Evolutionary conservation across 345 rosid genomes (phyloP), one percentile per base, ranked within the genome.

Genomic region (Lumnitzera littorea): DNA sequence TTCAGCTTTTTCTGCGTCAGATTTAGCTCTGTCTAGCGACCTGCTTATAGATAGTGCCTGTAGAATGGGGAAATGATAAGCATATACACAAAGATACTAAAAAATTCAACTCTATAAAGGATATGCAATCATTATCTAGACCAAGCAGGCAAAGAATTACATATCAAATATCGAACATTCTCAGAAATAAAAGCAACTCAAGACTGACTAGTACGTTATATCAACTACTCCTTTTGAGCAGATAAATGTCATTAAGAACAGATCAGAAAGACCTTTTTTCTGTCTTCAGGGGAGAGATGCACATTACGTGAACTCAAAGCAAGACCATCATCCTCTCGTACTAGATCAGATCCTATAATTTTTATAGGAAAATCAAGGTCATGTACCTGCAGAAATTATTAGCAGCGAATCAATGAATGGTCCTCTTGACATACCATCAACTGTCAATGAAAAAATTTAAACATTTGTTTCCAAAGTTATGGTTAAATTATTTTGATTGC

Each of bases 281-380:
- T 81, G 15, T 89, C 91, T 71, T 78, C 84, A 50, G 74, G 69
- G 15, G 91, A 78, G 49, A 87, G 94, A 65, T 56, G 83, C 55
- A 89, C 96, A 62, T 92, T 92, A 49, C 98, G 82, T 12, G 96
- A 92, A 70, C 96, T 92, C 87, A 82, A 65, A 1, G 96, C 96
- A 50, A 92, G 88, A 62, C 98, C 96, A 70, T 87, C 88, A 9
- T 59, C 60, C 13, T 89, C 94, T 29, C 96, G 91, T 48, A 72
- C 50, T 54, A 87, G 69, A 49, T 89, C 98, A 57, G 81, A 80
- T 48, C 94, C 96, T 15, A 92, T 74, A 36, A 92, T 73, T 74
- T 67, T 64, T 53, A 90, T 74, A 56, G 80, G 70, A 75, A 92
- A 89, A 72, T 92, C 94, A 64, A 92, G 94, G 74, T 87, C 96